Evolutionary conservation across 164 flowering plant genomes (phyloP).

Genomic region (Stephania yunnanensis): DNA sequence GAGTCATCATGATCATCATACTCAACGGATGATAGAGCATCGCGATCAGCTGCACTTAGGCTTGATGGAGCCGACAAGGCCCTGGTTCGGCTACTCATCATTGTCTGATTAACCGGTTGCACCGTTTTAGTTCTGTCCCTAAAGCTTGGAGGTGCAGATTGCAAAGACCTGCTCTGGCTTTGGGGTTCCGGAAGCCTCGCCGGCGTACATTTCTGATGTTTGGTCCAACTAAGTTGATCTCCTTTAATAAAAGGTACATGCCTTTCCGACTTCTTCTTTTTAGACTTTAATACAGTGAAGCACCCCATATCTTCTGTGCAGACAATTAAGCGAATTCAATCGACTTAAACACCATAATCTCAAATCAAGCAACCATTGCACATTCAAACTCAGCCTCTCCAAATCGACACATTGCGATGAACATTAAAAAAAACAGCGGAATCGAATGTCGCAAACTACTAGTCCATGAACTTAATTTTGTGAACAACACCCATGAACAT

Average conservation of each 20-base stretch:
- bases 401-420: too few species aligned
- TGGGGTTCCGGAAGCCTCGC: slow-evolving; percentile 83
- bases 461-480: not conserved
- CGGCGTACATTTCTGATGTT: slow-evolving; percentile 46
- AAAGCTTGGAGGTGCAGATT: slow-evolving; percentile 97
- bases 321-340: not conserved
- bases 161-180: slow-evolving; percentile 47
- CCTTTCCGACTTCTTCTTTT: slow-evolving; percentile 65
- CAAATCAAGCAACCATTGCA: too few species aligned
- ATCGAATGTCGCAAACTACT: not conserved
- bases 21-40: slow-evolving; percentile 43
- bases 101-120: slow-evolving; percentile 29
- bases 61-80: slow-evolving; percentile 86
- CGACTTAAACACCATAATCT: too few species aligned
- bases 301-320: slow-evolving; percentile 60
- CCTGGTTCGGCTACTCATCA: slow-evolving; percentile 43
- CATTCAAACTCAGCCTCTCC: too few species aligned
- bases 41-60: slow-evolving; percentile 60
- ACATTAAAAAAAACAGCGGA: too few species aligned
- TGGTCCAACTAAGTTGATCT: slow-evolving; percentile 23
- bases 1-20: slow-evolving; percentile 62
- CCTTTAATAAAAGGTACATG: not conserved
- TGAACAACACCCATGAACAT: not conserved
- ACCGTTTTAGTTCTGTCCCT: slow-evolving; percentile 54
- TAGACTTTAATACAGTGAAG: slow-evolving; percentile 67